These are phyloP conservation scores for Aspergillus pseudoterreus DNA, from an alignment of 2,329 filamentous ascomycete genomes.

Conservation along the genomic window DNA sequence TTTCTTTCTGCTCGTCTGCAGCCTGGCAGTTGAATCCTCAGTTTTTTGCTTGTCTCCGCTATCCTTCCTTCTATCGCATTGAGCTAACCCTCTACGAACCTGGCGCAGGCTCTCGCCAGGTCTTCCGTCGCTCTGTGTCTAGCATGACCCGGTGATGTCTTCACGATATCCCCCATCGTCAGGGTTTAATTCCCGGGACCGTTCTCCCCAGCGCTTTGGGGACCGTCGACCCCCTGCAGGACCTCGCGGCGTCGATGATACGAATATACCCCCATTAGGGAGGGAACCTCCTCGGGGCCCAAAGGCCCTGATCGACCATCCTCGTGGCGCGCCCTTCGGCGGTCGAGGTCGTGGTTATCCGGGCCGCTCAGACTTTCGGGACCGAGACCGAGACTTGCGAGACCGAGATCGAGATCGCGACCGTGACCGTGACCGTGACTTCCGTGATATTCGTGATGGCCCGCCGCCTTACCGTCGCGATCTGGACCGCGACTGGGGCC, in stretches of 20 bases:
- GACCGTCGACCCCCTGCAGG: constrained; percentile 62
- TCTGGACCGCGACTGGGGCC: constrained; percentile 43
- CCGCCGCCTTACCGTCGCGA: constrained; percentile 39
- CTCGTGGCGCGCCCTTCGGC: constrained; percentile 49
- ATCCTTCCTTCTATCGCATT: background rate
- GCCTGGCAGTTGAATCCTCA: background rate
- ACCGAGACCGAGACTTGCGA: constrained; percentile 51
- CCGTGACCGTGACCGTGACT: constrained; percentile 39
- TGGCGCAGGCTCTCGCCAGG: constrained; percentile 18
- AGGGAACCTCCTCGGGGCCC: constrained; percentile 78
- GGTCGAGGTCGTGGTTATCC: constrained; percentile 44
- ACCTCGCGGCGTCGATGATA: constrained; percentile 53
- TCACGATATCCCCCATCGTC: constrained; percentile 62
- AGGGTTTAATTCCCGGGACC: constrained; percentile 62
- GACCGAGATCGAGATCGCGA: constrained; percentile 44
- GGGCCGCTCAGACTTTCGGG: constrained; percentile 31
- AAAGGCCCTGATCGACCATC: constrained; percentile 69
- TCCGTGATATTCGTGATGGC: constrained; percentile 39
- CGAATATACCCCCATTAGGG: constrained; percentile 53
- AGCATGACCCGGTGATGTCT: constrained; percentile 46
- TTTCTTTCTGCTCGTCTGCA: background rate
- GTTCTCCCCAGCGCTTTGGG: constrained; percentile 67
- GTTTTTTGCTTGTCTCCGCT: background rate
- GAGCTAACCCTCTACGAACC: constrained; percentile 41
- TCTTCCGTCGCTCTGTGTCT: constrained; percentile 15